Evolutionary conservation across 768 basidiomycete genomes (phyloP).

Genomic region (Chalciporus chontae): DNA sequence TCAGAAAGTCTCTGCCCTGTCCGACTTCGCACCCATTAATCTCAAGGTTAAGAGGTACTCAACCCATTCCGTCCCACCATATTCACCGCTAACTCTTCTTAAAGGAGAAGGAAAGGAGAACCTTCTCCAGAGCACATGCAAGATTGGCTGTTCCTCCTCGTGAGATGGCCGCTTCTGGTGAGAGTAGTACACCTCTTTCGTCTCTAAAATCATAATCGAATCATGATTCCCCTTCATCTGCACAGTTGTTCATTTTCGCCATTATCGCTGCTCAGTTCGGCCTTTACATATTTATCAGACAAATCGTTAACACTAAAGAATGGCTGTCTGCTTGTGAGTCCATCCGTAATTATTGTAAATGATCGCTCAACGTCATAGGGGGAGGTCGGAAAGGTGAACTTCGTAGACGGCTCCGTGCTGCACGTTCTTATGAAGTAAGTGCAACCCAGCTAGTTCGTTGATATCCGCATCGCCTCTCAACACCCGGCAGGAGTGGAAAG

Average conservation of each 20-base stretch:
- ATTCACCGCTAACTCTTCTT: slow-evolving; percentile 3
- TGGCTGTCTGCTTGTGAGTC: slow-evolving; percentile 82
- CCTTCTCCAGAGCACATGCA: slow-evolving; percentile 43
- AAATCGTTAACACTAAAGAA: slow-evolving; percentile 93
- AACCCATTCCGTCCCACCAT: neutral
- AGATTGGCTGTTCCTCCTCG: slow-evolving; percentile 72
- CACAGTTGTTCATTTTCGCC: slow-evolving; percentile 76
- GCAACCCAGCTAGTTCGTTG: neutral
- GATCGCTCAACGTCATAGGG: slow-evolving; percentile 48
- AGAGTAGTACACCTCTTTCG: slow-evolving; percentile 16
- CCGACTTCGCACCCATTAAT: slow-evolving; percentile 90
- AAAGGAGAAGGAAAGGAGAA: slow-evolving; percentile 37
- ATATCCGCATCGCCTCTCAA: neutral
- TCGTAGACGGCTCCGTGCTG: slow-evolving; percentile 68
- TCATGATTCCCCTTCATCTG: neutral
- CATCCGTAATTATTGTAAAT: neutral
- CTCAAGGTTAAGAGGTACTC: slow-evolving; percentile 70
- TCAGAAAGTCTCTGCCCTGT: slow-evolving; percentile 77
- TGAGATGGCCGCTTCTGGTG: slow-evolving; percentile 87
- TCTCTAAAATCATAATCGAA: slow-evolving; percentile 4
- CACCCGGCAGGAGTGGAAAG: slow-evolving; percentile 74
- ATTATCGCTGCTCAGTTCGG: slow-evolving; percentile 85
- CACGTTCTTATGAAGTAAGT: slow-evolving; percentile 68
- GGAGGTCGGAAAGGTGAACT: slow-evolving; percentile 79
- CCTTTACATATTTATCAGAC: slow-evolving; percentile 82